phyloP scores from a whole-genome alignment of 768 basidiomycete genomes.

The Podaxis sp. region DNA sequence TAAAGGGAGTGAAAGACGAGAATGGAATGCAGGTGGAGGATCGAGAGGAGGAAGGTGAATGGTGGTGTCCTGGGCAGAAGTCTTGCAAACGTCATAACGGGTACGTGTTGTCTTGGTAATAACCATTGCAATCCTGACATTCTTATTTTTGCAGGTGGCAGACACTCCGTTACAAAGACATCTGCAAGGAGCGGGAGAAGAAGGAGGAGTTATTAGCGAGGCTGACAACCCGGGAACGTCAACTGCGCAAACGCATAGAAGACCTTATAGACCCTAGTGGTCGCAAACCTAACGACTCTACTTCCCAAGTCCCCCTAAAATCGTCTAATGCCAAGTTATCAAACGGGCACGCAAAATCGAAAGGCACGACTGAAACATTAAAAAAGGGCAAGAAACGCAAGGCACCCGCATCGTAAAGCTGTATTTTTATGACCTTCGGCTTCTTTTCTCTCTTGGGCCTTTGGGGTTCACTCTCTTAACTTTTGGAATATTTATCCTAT shows the following conservation, averaged over 20 bases:
- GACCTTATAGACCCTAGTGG: constrained; percentile 60
- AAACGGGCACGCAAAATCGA: constrained; percentile 48
- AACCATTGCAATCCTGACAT: constrained; percentile 7
- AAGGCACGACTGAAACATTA: constrained; percentile 38
- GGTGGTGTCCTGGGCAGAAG: constrained; percentile 80
- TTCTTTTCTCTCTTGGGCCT: constrained; percentile 20
- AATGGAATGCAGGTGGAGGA: constrained; percentile 34
- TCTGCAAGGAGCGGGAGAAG: constrained; percentile 73
- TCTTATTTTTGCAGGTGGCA: constrained; percentile 61
- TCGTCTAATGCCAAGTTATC: constrained; percentile 37
- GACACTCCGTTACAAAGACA: constrained; percentile 68
- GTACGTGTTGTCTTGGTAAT: constrained; percentile 35
- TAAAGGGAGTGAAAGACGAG: constrained; percentile 33
- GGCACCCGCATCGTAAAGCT: constrained; percentile 32
- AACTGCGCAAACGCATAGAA: constrained; percentile 76
- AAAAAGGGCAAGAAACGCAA: constrained; percentile 64
- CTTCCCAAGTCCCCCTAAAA: constrained; percentile 33
- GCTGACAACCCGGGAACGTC: constrained; percentile 74
- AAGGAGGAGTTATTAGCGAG: constrained; percentile 66
- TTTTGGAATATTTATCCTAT: constrained; percentile 18
- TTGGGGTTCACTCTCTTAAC: constrained; percentile 19
- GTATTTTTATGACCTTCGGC: constrained; percentile 28
- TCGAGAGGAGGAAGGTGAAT: constrained; percentile 47
- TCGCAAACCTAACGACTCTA: constrained; percentile 33
- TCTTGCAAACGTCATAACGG: constrained; percentile 80